Evolutionary conservation across 169 alveolate species (phyloP), one percentile per base, ranked within the genome.

Genomic region (Neospora caninum): DNA sequence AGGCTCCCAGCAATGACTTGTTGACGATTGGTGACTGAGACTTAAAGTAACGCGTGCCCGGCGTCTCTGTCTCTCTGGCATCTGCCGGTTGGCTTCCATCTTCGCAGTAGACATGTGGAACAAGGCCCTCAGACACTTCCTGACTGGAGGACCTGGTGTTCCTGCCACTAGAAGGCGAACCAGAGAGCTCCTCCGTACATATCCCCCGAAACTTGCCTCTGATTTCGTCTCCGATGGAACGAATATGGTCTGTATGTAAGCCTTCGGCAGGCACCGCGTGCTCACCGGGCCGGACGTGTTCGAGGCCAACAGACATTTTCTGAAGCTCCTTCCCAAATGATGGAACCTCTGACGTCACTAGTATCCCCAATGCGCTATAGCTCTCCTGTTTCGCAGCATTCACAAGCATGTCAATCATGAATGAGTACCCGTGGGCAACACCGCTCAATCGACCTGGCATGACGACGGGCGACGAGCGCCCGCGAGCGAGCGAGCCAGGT

Each of bases 401-500:
- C 20, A 27, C 25, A 64, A 64, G 20, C 16, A 22, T 13, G 4
- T 7, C 73, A 64, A 64, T 22, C 73, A 49, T 49, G 58, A 13
- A 49, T 49, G 13, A 49, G 13, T 13, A 49, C 58, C 7, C 73
- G 73, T 27, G n/a, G 34, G 73, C 73, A 64, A 16, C n/a, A 13
- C 73, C 73, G 73, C 73, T 64, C 73, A 29, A 64, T 27, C 73
- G 73, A 64, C 73, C 20, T 64, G 64, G 34, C n/a, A 64, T 49
- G 58, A 49, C 58, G 73, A 29, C 31, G 73, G 73, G 73, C 73
- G 73, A 64, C 73, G 73, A 64, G 73, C 73, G 73, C 34, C 73
- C 73, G 31, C 31, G 73, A 64, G 73, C 73, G 73, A 64, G 73
- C 73, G 73, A 64, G 16, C 73, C 73, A 29, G 4, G 73, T 64